Percentiles rank a stretch among this genome's conserved stretches.
Evolutionary conservation across 768 basidiomycete species (phyloP).

Genomic region (Rhodotorula diobovata): DNA sequence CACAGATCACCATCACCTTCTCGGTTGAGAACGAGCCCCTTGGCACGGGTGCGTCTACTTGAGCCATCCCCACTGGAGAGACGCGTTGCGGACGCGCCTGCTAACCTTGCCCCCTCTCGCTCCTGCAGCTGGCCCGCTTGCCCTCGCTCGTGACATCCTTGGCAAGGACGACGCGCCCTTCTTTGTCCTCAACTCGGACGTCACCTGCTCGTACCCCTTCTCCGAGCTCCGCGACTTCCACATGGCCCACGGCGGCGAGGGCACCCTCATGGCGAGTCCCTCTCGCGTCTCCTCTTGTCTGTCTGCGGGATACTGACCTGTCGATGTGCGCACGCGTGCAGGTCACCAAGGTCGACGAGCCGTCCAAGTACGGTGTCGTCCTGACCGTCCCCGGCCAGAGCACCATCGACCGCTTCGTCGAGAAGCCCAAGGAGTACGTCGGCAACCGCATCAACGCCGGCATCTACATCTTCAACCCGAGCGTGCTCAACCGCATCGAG

Average conservation of each 20-base stretch:
- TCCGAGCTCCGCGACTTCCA: conserved; percentile 54
- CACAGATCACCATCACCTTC: conserved; percentile 51
- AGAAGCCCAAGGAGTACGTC: conserved; percentile 54
- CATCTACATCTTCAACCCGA: conserved; percentile 56
- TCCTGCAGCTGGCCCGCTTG: conserved; percentile 51
- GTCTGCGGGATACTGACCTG: neutral
- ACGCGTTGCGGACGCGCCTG: too few species aligned
- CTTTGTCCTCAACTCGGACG: conserved; percentile 55
- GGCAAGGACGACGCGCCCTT: conserved; percentile 54
- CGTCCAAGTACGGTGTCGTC: conserved; percentile 53
- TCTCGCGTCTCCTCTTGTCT: neutral
- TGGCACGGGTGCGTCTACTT: conserved; percentile 52
- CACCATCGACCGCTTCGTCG: conserved; percentile 54
- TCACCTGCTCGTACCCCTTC: conserved; percentile 54
- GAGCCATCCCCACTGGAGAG: neutral
- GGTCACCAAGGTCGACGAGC: conserved; percentile 54
- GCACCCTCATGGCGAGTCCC: conserved; percentile 52
- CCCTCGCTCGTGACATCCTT: conserved; percentile 51
- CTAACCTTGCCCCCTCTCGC: neutral
- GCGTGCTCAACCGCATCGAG: conserved; percentile 52
- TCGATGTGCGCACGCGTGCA: neutral
- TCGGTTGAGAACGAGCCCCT: conserved; percentile 53
- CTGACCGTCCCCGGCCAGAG: conserved; percentile 50
- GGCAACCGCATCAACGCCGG: conserved; percentile 55
- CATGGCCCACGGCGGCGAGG: conserved; percentile 51